Percentiles rank a stretch among this genome's conserved stretches.
phyloP scores from a whole-genome alignment of 495 filamentous ascomycete genomes.

The Xylaria telfairii region DNA sequence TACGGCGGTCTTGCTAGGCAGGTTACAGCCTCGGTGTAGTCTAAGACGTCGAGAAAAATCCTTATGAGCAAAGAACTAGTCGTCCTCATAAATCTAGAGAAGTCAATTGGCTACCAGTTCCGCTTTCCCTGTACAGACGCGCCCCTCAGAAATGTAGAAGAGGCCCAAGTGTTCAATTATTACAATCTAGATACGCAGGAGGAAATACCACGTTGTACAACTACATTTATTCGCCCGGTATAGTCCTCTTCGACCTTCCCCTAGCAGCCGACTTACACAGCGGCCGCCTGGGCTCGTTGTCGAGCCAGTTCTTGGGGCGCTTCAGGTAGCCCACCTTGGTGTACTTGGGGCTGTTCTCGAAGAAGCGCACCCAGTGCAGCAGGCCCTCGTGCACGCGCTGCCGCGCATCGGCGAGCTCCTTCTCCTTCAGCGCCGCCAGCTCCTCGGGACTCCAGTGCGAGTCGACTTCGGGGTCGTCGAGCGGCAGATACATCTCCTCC shows the following conservation, averaged over 20 bases:
- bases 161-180: neutral
- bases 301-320: conserved; percentile 53
- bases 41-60: too few relatives aligned
- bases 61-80: too few relatives aligned
- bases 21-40: too few relatives aligned
- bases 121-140: neutral
- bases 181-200: neutral
- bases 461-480: conserved; percentile 67
- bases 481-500: conserved; percentile 85
- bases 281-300: conserved; percentile 46
- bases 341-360: conserved; percentile 77
- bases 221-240: conserved; percentile 39
- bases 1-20: too few relatives aligned
- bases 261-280: conserved; percentile 55
- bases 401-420: conserved; percentile 58
- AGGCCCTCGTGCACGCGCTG: conserved; percentile 62
- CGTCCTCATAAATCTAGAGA: neutral
- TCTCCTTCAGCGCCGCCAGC: conserved; percentile 60
- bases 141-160: neutral
- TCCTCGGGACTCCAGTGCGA: conserved; percentile 56
- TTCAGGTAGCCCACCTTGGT: conserved; percentile 71
- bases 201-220: neutral
- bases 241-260: conserved; percentile 47
- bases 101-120: neutral
- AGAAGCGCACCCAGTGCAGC: conserved; percentile 76